Conservation (phyloP, 2,329 filamentous ascomycete genomes). For the Aspergillus piperis region DNA sequence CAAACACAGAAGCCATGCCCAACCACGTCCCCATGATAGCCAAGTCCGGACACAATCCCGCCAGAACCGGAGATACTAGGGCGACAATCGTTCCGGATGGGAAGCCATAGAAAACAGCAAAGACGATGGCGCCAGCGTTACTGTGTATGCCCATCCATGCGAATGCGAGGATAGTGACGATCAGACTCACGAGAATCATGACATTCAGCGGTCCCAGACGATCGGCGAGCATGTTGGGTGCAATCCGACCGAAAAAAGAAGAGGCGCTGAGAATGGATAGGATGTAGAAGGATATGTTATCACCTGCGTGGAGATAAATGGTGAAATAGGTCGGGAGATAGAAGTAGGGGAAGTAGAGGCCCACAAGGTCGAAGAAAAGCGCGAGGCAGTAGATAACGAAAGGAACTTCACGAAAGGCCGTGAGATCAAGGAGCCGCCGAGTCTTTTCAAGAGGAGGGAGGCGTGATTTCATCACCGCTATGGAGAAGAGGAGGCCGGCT, state of each 20-base stretch:
- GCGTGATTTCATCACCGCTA: neutral
- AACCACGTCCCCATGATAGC: slow-evolving; percentile 43
- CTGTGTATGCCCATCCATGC: slow-evolving; percentile 35
- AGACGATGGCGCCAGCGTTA: slow-evolving; percentile 32
- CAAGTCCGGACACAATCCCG: slow-evolving; percentile 32
- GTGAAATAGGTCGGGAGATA: slow-evolving; percentile 58
- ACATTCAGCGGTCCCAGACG: slow-evolving; percentile 52
- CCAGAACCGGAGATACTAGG: slow-evolving; percentile 40
- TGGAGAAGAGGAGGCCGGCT: neutral
- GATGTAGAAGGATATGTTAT: slow-evolving; percentile 58
- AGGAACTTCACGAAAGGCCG: slow-evolving; percentile 39
- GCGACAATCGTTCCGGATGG: slow-evolving; percentile 45
- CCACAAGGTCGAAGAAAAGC: slow-evolving; percentile 46
- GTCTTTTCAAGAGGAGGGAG: slow-evolving; percentile 28
- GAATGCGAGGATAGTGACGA: slow-evolving; percentile 33
- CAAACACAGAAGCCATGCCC: slow-evolving; percentile 41
- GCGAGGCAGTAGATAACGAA: slow-evolving; percentile 41
- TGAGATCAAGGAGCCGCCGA: slow-evolving; percentile 38
- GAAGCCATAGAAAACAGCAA: slow-evolving; percentile 43
- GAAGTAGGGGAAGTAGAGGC: slow-evolving; percentile 53
- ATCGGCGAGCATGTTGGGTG: slow-evolving; percentile 54
- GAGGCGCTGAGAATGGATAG: slow-evolving; percentile 62
- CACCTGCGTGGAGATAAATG: slow-evolving; percentile 43
- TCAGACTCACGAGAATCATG: slow-evolving; percentile 29
- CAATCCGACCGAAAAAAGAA: slow-evolving; percentile 52